These are phyloP conservation scores for Hypsizygus marmoreus DNA, from an alignment of 768 basidiomycete genomes.

Conservation along the genomic window DNA sequence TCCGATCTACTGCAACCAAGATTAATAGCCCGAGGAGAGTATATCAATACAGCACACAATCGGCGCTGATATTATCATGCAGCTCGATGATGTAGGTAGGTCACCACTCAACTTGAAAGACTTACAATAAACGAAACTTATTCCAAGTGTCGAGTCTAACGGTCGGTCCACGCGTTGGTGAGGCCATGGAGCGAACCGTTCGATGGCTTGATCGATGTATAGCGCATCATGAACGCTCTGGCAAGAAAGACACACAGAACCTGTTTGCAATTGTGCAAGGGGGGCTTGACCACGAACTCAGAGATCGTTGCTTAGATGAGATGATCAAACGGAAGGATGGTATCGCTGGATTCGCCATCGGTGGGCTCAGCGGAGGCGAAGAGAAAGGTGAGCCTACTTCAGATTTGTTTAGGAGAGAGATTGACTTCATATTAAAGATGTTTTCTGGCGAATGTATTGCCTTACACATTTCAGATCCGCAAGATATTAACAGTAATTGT, in stretches of 20 bases:
- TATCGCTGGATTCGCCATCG: conserved; percentile 92
- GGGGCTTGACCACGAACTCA: conserved; percentile 69
- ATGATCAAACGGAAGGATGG: conserved; percentile 76
- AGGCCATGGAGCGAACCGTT: conserved; percentile 87
- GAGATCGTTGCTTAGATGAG: conserved; percentile 76
- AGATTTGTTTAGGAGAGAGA: background rate
- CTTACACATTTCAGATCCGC: background rate
- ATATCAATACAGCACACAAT: conserved; percentile 90
- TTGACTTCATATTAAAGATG: conserved; percentile 44
- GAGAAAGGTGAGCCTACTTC: conserved; percentile 65
- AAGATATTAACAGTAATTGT: conserved; percentile 3
- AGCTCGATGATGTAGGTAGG: conserved; percentile 88
- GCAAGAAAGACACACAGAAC: conserved; percentile 69
- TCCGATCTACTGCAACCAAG: conserved; percentile 5
- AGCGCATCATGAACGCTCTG: conserved; percentile 66
- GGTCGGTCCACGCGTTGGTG: conserved; percentile 76
- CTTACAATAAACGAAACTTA: conserved; percentile 1
- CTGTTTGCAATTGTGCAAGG: conserved; percentile 94
- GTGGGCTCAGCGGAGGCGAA: conserved; percentile 89
- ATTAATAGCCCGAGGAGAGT: conserved; percentile 81
- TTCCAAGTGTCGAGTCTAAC: conserved; percentile 75
- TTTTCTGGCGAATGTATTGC: conserved; percentile 80
- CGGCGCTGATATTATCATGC: conserved; percentile 95
- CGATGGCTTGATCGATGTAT: conserved; percentile 93
- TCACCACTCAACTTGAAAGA: conserved; percentile 11